Conservation (phyloP, 495 filamentous ascomycete species). For the Hypoxylon perforatum region DNA sequence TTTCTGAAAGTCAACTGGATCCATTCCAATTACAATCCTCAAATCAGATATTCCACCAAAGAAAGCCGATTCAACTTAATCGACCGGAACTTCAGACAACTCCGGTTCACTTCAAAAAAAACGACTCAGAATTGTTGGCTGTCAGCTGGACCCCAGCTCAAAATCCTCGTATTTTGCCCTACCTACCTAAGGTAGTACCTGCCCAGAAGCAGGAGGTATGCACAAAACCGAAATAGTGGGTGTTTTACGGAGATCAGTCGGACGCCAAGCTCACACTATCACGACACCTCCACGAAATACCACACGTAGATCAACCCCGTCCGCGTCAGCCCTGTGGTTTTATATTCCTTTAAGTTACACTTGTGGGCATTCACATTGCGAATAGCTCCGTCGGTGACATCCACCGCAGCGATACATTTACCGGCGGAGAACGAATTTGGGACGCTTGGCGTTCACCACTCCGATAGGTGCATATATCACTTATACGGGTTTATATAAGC, state of each 20-base stretch:
- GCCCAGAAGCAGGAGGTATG: no score
- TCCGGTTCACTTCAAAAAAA: no score
- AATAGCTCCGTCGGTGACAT: neutral
- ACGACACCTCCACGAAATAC: constrained; percentile 21
- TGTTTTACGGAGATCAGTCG: constrained; percentile 22
- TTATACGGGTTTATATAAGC: no score
- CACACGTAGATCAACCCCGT: constrained; percentile 15
- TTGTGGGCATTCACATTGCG: neutral
- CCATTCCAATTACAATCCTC: no score
- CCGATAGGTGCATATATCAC: no score
- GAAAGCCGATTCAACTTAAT: neutral
- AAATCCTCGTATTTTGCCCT: constrained; percentile 24
- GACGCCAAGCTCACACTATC: constrained; percentile 33
- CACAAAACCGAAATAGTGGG: constrained; percentile 27
- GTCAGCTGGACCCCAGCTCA: neutral
- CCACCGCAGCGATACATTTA: neutral
- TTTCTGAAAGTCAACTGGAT: no score
- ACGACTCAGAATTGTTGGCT: neutral
- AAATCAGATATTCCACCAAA: neutral
- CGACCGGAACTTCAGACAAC: no score
- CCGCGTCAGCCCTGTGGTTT: constrained; percentile 34
- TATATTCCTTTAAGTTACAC: neutral
- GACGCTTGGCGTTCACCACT: no score
- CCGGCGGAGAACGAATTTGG: no score
- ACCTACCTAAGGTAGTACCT: no score